A percentile compares a stretch with the other conserved stretches of the same genome.
Evolutionary conservation across 768 basidiomycete species (phyloP).

Genomic region (Lactifluus subvellereus): DNA sequence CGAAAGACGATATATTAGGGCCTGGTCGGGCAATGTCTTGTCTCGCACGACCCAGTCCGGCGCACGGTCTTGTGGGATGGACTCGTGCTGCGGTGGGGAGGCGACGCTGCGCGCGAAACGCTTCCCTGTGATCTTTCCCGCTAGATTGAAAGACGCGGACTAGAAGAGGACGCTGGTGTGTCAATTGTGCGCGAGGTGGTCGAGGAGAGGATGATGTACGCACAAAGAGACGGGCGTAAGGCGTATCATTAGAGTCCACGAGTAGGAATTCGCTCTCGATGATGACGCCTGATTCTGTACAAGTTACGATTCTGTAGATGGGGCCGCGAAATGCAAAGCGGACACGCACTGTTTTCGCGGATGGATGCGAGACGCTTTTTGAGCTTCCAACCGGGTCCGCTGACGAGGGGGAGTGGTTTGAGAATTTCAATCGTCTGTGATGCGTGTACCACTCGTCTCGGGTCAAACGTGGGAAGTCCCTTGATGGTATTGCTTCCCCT

Average conservation of each 20-base stretch:
- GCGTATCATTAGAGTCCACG: conserved; percentile 51
- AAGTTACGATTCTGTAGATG: not conserved
- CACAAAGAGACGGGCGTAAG: conserved; percentile 41
- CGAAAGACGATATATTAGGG: conserved; percentile 43
- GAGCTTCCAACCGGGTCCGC: conserved; percentile 76
- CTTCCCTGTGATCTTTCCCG: conserved; percentile 35
- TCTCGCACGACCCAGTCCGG: conserved; percentile 41
- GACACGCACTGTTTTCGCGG: conserved; percentile 70
- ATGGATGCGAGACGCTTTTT: conserved; percentile 61
- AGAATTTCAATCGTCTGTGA: conserved; percentile 76
- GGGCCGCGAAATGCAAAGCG: not conserved
- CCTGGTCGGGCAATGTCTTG: conserved; percentile 38
- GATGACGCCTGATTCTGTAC: conserved; percentile 67
- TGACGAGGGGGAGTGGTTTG: conserved; percentile 68
- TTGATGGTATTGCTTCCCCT: conserved; percentile 39
- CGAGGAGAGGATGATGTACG: conserved; percentile 13
- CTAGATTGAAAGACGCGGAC: conserved; percentile 41
- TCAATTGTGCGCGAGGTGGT: not conserved
- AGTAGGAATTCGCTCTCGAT: conserved; percentile 58
- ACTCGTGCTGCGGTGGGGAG: conserved; percentile 33
- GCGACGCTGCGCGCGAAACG: conserved; percentile 40
- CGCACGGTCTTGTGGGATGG: conserved; percentile 34
- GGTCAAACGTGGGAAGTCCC: conserved; percentile 64
- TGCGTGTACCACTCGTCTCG: conserved; percentile 66
- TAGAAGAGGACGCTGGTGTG: conserved; percentile 12